phyloP scores from a whole-genome alignment of 2,329 filamentous ascomycete genomes.

The Colletotrichum plurivorum region DNA sequence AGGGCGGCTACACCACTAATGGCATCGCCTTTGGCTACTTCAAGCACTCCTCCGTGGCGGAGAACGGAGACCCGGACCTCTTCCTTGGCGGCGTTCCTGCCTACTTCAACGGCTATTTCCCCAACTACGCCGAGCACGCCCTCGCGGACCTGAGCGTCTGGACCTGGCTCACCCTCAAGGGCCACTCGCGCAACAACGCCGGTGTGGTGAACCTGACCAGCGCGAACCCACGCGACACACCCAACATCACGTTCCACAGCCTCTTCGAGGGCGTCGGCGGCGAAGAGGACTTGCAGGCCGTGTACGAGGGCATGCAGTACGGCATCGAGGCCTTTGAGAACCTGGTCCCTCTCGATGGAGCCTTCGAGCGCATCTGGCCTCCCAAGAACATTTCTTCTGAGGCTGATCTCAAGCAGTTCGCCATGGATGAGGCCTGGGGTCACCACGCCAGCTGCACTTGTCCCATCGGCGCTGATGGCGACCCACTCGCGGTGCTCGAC shows the following conservation, averaged over 20 bases:
- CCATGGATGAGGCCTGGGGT: conserved; percentile 61
- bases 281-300: conserved; percentile 58
- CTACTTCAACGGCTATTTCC: conserved; percentile 70
- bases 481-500: conserved; percentile 71
- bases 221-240: conserved; percentile 72
- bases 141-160: conserved; percentile 57
- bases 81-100: conserved; percentile 69
- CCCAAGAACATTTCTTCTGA: conserved; percentile 57
- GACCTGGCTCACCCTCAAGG: conserved; percentile 65
- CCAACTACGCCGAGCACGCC: conserved; percentile 63
- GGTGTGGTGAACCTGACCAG: conserved; percentile 75
- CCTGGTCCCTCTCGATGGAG: conserved; percentile 54
- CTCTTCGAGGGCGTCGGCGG: conserved; percentile 60
- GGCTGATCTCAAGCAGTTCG: conserved; percentile 60
- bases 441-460: conserved; percentile 71
- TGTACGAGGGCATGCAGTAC: conserved; percentile 62
- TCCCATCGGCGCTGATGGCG: conserved; percentile 68
- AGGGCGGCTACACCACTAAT: conserved; percentile 57
- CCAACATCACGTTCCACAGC: conserved; percentile 72
- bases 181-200: conserved; percentile 66
- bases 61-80: conserved; percentile 62
- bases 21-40: conserved; percentile 67
- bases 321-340: conserved; percentile 57
- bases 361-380: conserved; percentile 51
- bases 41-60: conserved; percentile 52